phyloP scores from a whole-genome alignment of 2,329 filamentous ascomycete species.

The Madurella mycetomatis region DNA sequence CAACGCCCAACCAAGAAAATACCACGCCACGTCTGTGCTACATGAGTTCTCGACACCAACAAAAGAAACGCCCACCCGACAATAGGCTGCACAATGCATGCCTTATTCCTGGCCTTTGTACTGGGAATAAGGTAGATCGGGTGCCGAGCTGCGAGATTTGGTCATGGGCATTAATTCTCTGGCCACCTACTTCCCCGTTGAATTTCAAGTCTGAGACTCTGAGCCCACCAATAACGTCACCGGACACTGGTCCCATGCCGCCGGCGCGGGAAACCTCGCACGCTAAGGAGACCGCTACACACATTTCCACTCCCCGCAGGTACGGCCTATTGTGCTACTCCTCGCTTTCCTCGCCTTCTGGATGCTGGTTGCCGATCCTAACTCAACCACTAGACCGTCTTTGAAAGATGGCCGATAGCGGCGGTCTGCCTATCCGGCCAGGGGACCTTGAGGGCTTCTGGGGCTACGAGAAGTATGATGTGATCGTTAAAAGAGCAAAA shows the following conservation, averaged over 20 bases:
- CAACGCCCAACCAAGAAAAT: too few relatives aligned
- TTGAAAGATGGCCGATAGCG: not conserved
- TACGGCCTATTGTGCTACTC: not conserved
- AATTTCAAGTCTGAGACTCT: not conserved
- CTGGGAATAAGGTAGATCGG: too few relatives aligned
- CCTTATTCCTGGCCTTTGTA: too few relatives aligned
- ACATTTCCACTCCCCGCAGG: not conserved
- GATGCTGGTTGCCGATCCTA: not conserved
- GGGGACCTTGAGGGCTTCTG: not conserved
- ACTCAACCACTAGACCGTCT: not conserved
- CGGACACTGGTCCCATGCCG: too few relatives aligned
- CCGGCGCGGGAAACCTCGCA: not conserved
- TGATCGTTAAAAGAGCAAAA: slow-evolving; percentile 2
- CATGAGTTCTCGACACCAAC: too few relatives aligned
- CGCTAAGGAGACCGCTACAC: not conserved
- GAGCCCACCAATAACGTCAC: not conserved
- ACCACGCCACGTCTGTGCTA: too few relatives aligned
- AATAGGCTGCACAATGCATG: too few relatives aligned
- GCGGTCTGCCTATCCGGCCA: not conserved
- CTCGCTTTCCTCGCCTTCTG: not conserved
- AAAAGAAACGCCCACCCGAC: too few relatives aligned
- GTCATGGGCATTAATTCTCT: too few relatives aligned
- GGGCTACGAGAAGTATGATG: slow-evolving; percentile 10
- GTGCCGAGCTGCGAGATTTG: too few relatives aligned
- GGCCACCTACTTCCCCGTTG: too few relatives aligned